A percentile compares a stretch with the other conserved stretches of the same genome.
Evolutionary conservation across 108 stramenopile genomes (phyloP).

Genomic region (Licmophora abbreviata): DNA sequence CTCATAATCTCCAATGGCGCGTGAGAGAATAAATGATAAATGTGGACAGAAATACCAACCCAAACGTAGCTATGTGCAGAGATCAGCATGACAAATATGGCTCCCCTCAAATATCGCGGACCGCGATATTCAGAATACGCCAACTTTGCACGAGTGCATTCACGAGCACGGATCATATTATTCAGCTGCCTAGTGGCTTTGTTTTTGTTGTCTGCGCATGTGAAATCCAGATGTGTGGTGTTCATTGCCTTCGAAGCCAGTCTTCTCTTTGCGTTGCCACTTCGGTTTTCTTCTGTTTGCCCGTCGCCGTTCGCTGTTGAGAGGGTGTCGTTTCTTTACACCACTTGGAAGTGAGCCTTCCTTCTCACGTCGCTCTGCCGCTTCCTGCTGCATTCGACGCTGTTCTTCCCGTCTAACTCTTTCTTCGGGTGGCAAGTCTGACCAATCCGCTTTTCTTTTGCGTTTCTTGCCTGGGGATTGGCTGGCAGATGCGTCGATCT

Average conservation of each 20-base stretch:
- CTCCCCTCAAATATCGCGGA: too few species aligned
- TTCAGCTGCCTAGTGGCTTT: too few species aligned
- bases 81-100: too few species aligned
- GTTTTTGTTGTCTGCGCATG: too few species aligned
- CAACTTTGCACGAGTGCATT: too few species aligned
- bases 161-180: too few species aligned
- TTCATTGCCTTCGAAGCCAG: neutral
- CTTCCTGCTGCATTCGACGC: constrained; percentile 57
- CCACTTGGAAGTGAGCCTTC: constrained; percentile 22
- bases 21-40: too few species aligned
- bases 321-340: constrained; percentile 35
- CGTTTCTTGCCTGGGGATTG: constrained; percentile 6
- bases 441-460: constrained; percentile 31
- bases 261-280: constrained; percentile 13
- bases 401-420: constrained; percentile 64
- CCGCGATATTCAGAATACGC: too few species aligned
- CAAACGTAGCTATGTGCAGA: too few species aligned
- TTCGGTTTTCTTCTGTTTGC: constrained; percentile 81
- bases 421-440: constrained; percentile 59
- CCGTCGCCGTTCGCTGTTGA: constrained; percentile 77
- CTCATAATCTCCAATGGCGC: too few species aligned
- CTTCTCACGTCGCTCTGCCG: constrained; percentile 50
- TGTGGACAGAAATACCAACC: too few species aligned
- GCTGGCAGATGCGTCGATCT: neutral
- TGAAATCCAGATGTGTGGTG: constrained; percentile 6